Evolutionary conservation across 306 rosid species (phyloP).

Genomic region (Citrullus colocynthis): DNA sequence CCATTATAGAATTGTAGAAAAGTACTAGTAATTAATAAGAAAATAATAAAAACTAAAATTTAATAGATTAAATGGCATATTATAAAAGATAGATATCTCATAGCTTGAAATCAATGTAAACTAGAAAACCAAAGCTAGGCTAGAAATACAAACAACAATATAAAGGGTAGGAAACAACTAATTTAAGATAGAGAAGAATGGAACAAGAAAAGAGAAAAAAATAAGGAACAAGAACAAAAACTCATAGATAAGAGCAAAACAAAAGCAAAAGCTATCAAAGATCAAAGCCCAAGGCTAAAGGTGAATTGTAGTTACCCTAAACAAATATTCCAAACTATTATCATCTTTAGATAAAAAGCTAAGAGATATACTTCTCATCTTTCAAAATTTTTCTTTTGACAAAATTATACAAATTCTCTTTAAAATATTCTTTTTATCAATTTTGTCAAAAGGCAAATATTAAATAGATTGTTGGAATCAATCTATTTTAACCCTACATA

Average conservation of each 20-base stretch:
- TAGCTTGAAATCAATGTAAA: not conserved
- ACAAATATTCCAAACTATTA: not conserved
- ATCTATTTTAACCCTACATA: not conserved
- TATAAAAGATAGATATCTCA: not conserved
- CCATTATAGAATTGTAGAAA: not conserved
- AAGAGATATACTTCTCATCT: not conserved
- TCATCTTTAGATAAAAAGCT: not conserved
- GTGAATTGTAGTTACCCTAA: not conserved
- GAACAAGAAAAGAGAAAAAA: no score
- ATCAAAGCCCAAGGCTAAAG: not conserved
- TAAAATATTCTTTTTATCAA: no score
- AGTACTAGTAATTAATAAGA: not conserved
- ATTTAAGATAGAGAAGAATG: not conserved
- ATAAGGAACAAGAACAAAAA: no score
- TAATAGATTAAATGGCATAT: no score
- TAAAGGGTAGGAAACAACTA: not conserved
- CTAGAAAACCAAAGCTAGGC: no score
- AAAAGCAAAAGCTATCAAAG: not conserved
- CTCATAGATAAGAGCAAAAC: not conserved
- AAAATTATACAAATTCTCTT: not conserved
- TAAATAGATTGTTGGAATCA: not conserved
- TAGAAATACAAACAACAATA: not conserved
- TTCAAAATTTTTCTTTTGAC: not conserved
- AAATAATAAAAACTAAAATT: not conserved
- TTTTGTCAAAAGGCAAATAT: not conserved